Evolutionary conservation across 768 basidiomycete species (phyloP), one percentile per base, ranked within the genome.

Genomic region (Suillus sp.): DNA sequence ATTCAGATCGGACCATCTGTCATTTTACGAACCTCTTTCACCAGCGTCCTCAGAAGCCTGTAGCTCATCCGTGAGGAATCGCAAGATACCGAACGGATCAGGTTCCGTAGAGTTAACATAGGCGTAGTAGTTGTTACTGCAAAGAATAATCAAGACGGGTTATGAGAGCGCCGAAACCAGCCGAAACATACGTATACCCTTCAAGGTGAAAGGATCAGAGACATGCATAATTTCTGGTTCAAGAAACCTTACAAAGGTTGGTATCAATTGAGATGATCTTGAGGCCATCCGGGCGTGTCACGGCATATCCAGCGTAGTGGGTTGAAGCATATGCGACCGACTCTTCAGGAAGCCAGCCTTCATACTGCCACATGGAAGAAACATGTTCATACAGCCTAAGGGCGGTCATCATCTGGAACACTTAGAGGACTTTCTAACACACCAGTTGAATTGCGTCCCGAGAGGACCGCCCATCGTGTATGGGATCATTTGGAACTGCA

Each of bases 201-300:
- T 47, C 22, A 4, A 20, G 11, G 38, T 42, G 4, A 4, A 13
- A 20, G n/a, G 9, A 48, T 59, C 9, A 32, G 60, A 14, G 20
- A 32, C 9, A 25, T 27, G 9, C 13, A 27, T n/a, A 38, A 13
- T 30, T 40, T 22, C 43, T 6, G 5, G 45, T 40, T 11, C 6
- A 34, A n/a, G 25, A 7, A 9, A 35, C 59, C 79, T 16, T 67
- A 83, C 83, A 84, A 42, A 84, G 67, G 63, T 84, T 79, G 0
- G 84, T 84, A 66, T 84, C 84, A 37, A 84, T 67, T 4, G 82
- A 80, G 65, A 84, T 84, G 47, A 84, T 76, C 38, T 81, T 75
- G 25, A 84, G 70, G 5, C 83, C 82, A 35, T 81, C 80, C 10
- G 68, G 64, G 18, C 81, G 79, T 42, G 69, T 69, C 20, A 84